phyloP scores from a whole-genome alignment of 169 alveolate species.

The Babesia ovata region DNA sequence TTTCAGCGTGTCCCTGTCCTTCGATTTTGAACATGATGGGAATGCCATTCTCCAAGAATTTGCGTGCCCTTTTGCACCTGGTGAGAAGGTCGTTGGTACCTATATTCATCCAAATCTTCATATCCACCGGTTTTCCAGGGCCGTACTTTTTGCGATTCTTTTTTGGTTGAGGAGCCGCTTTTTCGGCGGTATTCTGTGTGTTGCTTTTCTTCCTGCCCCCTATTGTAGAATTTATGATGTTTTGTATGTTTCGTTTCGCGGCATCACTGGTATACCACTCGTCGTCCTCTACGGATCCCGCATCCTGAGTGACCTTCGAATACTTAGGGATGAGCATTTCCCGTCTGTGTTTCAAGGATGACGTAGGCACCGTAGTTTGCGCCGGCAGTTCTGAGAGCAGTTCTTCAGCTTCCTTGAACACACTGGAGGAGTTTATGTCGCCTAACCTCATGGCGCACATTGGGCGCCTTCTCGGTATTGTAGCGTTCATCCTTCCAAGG shows the following conservation, averaged over 20 bases:
- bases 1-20: constrained; percentile 21
- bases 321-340: not conserved
- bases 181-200: not conserved
- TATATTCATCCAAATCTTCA: constrained; percentile 42
- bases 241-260: constrained; percentile 6
- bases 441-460: not conserved
- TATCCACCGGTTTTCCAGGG: constrained; percentile 35
- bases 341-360: not conserved
- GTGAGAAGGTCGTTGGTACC: constrained; percentile 43
- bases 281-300: not conserved
- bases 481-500: not conserved
- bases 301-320: not conserved
- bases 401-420: constrained; percentile 39
- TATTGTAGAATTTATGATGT: constrained; percentile 1
- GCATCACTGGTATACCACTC: not conserved
- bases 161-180: not conserved
- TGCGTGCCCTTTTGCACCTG: constrained; percentile 44
- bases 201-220: not conserved
- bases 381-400: constrained; percentile 23
- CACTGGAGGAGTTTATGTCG: constrained; percentile 10
- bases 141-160: constrained; percentile 20
- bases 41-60: constrained; percentile 37
- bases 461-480: not conserved
- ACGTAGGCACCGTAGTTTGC: not conserved
- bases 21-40: constrained; percentile 42